Evolutionary conservation across 371 early-diverging fungal genomes (phyloP), one percentile per base, ranked within the genome.

Genomic region (Mucor circinelloides): DNA sequence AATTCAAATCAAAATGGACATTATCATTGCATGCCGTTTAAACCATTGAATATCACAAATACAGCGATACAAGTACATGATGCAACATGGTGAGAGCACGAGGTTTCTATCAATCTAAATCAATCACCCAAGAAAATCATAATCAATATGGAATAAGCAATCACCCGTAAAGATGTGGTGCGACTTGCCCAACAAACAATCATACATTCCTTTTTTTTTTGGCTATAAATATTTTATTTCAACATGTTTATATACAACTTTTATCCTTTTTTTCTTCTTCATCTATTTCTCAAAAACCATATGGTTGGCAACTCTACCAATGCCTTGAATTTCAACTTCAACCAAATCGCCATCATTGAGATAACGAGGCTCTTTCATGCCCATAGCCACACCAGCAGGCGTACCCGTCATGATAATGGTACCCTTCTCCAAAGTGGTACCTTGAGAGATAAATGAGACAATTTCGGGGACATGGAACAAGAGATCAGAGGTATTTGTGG

Each of bases 371-470:
- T 83, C 82, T n/a, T 77, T 77, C 27, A 84, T 72, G 21, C 74
- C 81, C 69, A 79, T 81, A 1, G 85, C 85, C 9, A 88, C 88
- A 19, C 86, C 86, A 23, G 81, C 75, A 6, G 87, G 87, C 3
- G 89, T 88, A 38, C 89, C 89, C 1, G 89, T 89, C 68, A 87
- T 63, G 27, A 87, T 87, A 28, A 89, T 77, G 23, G 86, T 85
- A 1, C 89, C 89, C 25, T 85, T 83, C 60, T 78, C 82, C 48
- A 89, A 67, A 7, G 89, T 89, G 0, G 85, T 85, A 21, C 86
- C 87, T 68, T 87, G 85, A 23, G 84, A 83, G 69, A 85, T 64
- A 69, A 86, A 86, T 17, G 79, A 71, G 55, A 87, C 80, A 27
- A 81, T 69, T 42, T 82, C 83, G 63, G 78, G 74, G 3, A 73